Conservation (phyloP, 106 monocot genomes). For the Dioscorea dumetorum region DNA sequence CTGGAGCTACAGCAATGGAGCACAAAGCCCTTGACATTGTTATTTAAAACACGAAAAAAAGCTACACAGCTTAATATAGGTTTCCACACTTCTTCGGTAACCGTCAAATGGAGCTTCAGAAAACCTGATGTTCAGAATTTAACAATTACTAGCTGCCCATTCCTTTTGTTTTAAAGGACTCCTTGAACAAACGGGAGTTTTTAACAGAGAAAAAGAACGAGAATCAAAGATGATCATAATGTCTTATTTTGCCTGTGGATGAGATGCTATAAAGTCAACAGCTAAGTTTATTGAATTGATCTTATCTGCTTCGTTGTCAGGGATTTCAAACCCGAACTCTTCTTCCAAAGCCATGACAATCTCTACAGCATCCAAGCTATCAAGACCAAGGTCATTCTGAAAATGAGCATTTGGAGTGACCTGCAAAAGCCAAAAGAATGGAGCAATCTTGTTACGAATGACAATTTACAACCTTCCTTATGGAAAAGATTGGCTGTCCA, state of each 20-base stretch:
- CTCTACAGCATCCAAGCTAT: conserved; percentile 14
- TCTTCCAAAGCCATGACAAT: conserved; percentile 15
- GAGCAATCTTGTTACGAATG: background rate
- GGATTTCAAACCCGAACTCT: conserved; percentile 13
- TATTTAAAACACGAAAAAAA: too few species aligned
- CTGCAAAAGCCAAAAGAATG: background rate
- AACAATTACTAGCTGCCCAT: too few species aligned
- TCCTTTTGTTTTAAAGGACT: background rate
- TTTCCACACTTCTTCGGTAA: too few species aligned
- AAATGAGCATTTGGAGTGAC: conserved; percentile 8
- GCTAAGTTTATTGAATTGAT: conserved; percentile 10
- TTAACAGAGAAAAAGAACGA: background rate
- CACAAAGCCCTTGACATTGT: too few species aligned
- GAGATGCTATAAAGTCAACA: conserved; percentile 12
- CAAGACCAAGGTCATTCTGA: conserved; percentile 11
- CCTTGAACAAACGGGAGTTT: background rate
- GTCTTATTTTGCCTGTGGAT: conserved; percentile 11
- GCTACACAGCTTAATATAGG: too few species aligned
- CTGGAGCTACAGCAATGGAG: too few species aligned
- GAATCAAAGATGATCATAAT: background rate
- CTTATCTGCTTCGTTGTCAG: conserved; percentile 14
- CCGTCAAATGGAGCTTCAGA: too few species aligned
- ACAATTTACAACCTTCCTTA: too few species aligned
- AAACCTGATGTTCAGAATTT: too few species aligned
- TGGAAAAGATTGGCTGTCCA: too few species aligned